Base-by-base conservation (phyloP, 2,329 filamentous ascomycete genomes). In the Botrytis byssoidea region DNA sequence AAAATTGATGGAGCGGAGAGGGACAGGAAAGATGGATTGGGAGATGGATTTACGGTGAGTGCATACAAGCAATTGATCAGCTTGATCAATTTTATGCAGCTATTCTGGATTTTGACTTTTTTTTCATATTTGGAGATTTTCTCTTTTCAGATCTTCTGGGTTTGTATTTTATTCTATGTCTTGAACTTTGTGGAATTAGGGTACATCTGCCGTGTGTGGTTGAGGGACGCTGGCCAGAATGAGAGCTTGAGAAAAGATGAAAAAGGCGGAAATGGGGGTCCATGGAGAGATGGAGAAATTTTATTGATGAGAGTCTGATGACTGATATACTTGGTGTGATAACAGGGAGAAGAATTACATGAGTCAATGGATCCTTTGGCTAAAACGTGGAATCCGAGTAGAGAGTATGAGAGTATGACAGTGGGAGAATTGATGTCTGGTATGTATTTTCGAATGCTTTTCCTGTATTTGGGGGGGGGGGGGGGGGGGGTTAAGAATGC, bases 351-450 rank as follows among this genome's bases (percentile, higher is more conserved):
- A 29, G 86, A 88, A 76, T 75, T 86, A 2, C 80, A 83, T 25
- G 80, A 81, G 32, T 80, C 81, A 3, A 73, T 83, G 25, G 80
- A 84, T 40, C 84, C 84, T 1, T 77, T 83, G 25, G 80, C 80
- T 20, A 77, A 81, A 6, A 75, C 78, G 9, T 85, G 83, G 82
- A 79, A 82, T 35, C 86, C 86, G 0, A 78, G 81, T 4, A 81
- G 83, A 22, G 80, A 83, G 12, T 89, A 89, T 73, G 65, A 68
- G 16, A 40, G 35, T 40, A 1, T 68, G 4, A 16, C 2, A 1
- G 65, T 68, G 25, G 65, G 46, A 37, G 65, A 55, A 0, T 40
- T 67, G 25, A 6, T 37, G 14, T 25, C 35, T 68, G 65, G 65
- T 68, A 51, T 37, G 64, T 48, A 42, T 8, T 16, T 42, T 40